phyloP scores from a whole-genome alignment of 2,329 filamentous ascomycete species.

The Fusarium equiseti region DNA sequence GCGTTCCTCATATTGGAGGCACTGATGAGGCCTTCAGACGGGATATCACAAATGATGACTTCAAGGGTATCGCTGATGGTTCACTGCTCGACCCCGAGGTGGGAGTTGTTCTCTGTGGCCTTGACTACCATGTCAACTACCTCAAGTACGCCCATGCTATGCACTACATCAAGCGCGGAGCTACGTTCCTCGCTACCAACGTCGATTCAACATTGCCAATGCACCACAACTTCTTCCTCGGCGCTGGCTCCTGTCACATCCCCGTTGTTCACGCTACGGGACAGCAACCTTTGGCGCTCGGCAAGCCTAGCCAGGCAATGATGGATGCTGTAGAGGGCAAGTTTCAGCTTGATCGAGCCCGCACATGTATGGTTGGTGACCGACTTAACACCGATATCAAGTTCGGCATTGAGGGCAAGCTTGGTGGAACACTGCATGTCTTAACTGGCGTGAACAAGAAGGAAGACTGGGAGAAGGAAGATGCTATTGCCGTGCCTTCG shows the following conservation, averaged over 20 bases:
- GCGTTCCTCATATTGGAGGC: slow-evolving; percentile 84
- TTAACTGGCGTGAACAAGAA: slow-evolving; percentile 90
- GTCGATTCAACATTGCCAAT: slow-evolving; percentile 90
- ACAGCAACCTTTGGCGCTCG: slow-evolving; percentile 79
- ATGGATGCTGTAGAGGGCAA: slow-evolving; percentile 99
- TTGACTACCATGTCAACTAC: slow-evolving; percentile 97
- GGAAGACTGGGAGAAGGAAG: slow-evolving; percentile 80
- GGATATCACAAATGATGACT: slow-evolving; percentile 85
- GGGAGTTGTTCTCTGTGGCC: slow-evolving; percentile 86
- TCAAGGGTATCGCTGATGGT: slow-evolving; percentile 79
- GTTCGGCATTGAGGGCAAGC: slow-evolving; percentile 89
- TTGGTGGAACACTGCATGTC: slow-evolving; percentile 92
- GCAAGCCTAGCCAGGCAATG: slow-evolving; percentile 98
- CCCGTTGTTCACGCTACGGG: slow-evolving; percentile 80
- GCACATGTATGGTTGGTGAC: slow-evolving; percentile 96
- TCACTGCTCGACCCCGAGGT: slow-evolving; percentile 87
- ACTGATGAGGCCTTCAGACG: slow-evolving; percentile 83
- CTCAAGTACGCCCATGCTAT: slow-evolving; percentile 87
- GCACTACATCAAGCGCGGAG: slow-evolving; percentile 86
- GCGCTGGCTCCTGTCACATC: slow-evolving; percentile 84
- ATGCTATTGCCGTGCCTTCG: slow-evolving; percentile 76
- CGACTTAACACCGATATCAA: slow-evolving; percentile 94
- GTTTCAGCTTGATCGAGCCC: slow-evolving; percentile 85
- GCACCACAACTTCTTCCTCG: slow-evolving; percentile 86
- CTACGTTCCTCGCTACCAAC: slow-evolving; percentile 92